Evolutionary conservation across 108 stramenopile species (phyloP).

Genomic region (Conticribra weissflogii): DNA sequence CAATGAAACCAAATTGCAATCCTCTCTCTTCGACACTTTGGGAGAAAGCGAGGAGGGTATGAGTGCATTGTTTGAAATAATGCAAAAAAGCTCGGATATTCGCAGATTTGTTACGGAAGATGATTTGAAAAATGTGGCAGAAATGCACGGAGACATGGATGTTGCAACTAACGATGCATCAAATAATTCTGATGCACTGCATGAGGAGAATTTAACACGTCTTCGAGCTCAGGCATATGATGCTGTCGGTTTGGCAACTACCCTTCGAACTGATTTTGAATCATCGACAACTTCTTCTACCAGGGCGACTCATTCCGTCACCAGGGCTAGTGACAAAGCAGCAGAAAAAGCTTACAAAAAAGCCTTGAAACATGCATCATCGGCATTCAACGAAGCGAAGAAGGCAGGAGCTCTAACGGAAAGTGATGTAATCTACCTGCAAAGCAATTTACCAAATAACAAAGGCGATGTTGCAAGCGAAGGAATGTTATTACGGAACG

Average conservation of each 20-base stretch:
- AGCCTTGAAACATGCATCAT: constrained; percentile 65
- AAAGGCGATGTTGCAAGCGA: constrained; percentile 23
- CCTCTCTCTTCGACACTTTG: constrained; percentile 64
- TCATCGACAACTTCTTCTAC: constrained; percentile 4
- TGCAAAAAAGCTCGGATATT: constrained; percentile 25
- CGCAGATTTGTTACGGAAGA: constrained; percentile 10
- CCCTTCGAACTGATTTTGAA: constrained; percentile 59
- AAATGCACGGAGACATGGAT: too few species aligned
- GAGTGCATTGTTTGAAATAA: constrained; percentile 54
- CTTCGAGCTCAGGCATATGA: constrained; percentile 66
- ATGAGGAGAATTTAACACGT: constrained; percentile 21
- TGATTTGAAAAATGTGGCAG: constrained; percentile 18
- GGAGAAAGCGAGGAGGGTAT: constrained; percentile 63
- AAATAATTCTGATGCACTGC: neutral
- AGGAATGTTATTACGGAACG: constrained; percentile 21
- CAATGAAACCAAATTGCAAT: constrained; percentile 33
- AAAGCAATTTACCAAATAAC: constrained; percentile 37
- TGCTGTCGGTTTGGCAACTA: constrained; percentile 64
- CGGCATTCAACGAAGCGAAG: constrained; percentile 63
- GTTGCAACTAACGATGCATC: neutral
- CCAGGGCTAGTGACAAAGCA: constrained; percentile 56
- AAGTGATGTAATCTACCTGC: constrained; percentile 44
- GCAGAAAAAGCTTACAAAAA: constrained; percentile 65
- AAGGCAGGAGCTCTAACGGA: constrained; percentile 80
- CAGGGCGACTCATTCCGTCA: constrained; percentile 68